Conservation (phyloP, 225 moss, liverwort and hornwort genomes). For the Ulota crispa region DNA sequence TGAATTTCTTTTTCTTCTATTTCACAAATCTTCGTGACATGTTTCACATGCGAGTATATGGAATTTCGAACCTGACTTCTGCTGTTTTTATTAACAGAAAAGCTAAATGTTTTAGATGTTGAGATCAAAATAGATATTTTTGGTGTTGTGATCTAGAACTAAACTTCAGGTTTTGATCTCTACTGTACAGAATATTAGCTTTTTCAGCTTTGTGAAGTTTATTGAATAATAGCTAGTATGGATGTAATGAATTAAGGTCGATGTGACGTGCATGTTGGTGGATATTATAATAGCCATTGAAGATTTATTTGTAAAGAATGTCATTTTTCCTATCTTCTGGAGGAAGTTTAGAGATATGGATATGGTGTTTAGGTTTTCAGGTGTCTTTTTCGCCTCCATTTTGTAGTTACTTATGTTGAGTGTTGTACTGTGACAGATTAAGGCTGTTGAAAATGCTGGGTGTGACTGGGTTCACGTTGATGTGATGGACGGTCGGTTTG, state of each 20-base stretch:
- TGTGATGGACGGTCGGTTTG: constrained; percentile 99
- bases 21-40: no score
- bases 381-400: background rate
- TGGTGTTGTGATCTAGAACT: background rate
- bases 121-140: background rate
- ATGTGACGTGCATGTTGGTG: background rate
- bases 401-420: background rate
- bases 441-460: constrained; percentile 84
- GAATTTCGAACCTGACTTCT: background rate
- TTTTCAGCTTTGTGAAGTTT: background rate
- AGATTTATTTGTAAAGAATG: no score
- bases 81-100: no score
- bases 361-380: background rate
- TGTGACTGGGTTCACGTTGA: constrained; percentile 99
- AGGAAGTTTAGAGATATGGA: background rate
- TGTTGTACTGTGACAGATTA: constrained; percentile 48
- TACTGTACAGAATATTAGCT: no score
- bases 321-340: no score
- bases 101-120: background rate
- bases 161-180: constrained; percentile 22
- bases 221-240: background rate
- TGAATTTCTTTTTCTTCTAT: background rate
- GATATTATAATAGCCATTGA: background rate
- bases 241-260: background rate
- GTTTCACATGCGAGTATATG: background rate